Base-by-base conservation (phyloP, 2,329 filamentous ascomycete species). In the Aspergillus unguis region DNA sequence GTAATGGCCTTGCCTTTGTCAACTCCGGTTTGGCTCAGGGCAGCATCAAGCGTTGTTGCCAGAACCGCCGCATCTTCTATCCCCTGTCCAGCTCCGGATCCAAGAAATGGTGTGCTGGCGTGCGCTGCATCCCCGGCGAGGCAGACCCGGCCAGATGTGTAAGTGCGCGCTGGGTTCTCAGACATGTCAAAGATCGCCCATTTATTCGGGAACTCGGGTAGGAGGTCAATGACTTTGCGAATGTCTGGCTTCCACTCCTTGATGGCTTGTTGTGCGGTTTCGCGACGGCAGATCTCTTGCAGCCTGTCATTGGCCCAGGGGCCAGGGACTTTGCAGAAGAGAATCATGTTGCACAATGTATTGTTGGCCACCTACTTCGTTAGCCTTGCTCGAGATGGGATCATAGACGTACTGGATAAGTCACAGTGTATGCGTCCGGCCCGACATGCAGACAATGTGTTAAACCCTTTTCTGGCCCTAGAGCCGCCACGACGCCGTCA, bases 401-500 rank as follows among this genome's bases (percentile, higher is more conserved):
- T 27, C 10, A 32, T 7, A n/a, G 3, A 10, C 36, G 10, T 10
- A 87, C 81, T 0, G 84, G 81, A 60, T 85, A 86, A 0, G 78
- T 84, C 29, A 86, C 72, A 5, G 80, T 58, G 63, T 87, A 84
- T 0, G 79, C 81, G 50, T 74, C 68, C 0, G 77, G 77, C 0
- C 82, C 84, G 50, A 80, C 74, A 62, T 80, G 81, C 73, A 84
- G 79, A 62, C 78, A 77, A 10, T 72, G 66, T 9, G 78, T 80
- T 32, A 63, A 59, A 1, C 79, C 76, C 35, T 78, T 68, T 32
- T 80, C 68, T 9, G 76, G 65, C 2, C 80, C 79, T 3, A 86
- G 56, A 2, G 75, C 74, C 11, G 71, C 64, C 1, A 71, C 62
- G 0, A 80, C 82, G 17, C 75, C 66, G 1, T 75, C 71, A 75